Conservation (phyloP, 129 eudicot species). For the Lactuca sativa region DNA sequence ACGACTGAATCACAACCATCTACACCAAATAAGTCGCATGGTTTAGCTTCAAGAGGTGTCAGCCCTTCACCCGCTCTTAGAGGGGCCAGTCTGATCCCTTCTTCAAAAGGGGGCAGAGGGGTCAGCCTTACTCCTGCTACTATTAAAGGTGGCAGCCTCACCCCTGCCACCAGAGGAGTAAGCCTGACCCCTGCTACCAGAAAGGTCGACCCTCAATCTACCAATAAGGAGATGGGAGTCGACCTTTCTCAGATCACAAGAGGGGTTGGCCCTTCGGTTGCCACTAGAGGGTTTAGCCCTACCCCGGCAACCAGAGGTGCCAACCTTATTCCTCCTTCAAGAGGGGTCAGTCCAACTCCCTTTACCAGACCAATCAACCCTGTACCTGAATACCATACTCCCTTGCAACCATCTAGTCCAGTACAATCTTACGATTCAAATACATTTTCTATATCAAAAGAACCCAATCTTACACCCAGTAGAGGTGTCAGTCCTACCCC, state of each 20-base stretch:
- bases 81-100: background rate
- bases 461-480: background rate
- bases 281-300: background rate
- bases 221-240: background rate
- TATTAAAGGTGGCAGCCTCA: slow-evolving; percentile 1
- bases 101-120: slow-evolving; percentile 1
- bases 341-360: slow-evolving; percentile 5
- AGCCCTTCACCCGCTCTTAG: slow-evolving; percentile 14
- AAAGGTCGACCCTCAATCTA: background rate
- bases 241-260: background rate
- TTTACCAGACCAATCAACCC: background rate
- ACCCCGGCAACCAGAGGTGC: background rate
- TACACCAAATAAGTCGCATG: slow-evolving; percentile 47
- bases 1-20: slow-evolving; percentile 38
- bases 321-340: background rate
- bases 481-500: slow-evolving; percentile 42
- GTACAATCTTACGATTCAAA: background rate
- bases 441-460: background rate
- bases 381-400: slow-evolving; percentile 8
- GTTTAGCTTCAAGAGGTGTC: slow-evolving; percentile 47
- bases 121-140: slow-evolving; percentile 13
- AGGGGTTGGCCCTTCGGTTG: background rate
- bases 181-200: background rate
- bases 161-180: slow-evolving; percentile 8
- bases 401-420: slow-evolving; percentile 3